These are phyloP conservation scores for Gynostemma pentaphyllum DNA, from an alignment of 306 rosid species.

Conservation along the genomic window DNA sequence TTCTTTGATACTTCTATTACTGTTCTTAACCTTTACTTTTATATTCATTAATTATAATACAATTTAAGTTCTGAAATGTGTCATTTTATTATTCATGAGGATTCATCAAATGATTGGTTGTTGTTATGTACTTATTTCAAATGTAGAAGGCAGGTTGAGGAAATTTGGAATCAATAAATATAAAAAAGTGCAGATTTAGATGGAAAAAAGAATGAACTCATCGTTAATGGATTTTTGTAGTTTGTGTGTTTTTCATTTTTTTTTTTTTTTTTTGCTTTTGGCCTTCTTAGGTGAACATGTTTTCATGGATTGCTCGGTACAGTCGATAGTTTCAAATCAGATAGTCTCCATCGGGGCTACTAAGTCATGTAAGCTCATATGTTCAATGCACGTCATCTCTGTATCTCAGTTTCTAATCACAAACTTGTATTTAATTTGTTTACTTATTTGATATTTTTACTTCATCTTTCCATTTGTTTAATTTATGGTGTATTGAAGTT, in stretches of 20 bases:
- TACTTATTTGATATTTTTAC: background rate
- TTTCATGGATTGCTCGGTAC: slow-evolving; percentile 57
- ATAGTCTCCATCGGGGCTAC: slow-evolving; percentile 52
- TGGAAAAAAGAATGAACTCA: too few relatives aligned
- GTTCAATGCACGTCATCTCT: background rate
- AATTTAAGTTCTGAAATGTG: background rate
- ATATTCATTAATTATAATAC: background rate
- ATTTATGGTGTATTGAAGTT: background rate
- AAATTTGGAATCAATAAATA: too few relatives aligned
- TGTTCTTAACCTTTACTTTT: background rate
- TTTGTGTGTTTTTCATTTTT: background rate
- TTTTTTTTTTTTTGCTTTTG: too few relatives aligned
- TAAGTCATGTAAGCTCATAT: slow-evolving; percentile 62
- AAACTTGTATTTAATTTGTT: background rate
- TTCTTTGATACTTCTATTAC: background rate
- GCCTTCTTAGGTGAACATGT: slow-evolving; percentile 61
- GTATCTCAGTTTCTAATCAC: slow-evolving; percentile 1
- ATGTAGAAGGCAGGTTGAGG: too few relatives aligned
- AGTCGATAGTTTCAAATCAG: slow-evolving; percentile 63
- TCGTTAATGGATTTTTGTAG: background rate
- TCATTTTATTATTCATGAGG: background rate
- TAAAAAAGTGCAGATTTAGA: too few relatives aligned
- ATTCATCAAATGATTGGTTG: background rate
- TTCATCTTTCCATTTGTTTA: background rate
- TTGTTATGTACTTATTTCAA: background rate